Conservation (phyloP, 1,284 basidiomycete species). For the Leccinum subspadiceum region DNA sequence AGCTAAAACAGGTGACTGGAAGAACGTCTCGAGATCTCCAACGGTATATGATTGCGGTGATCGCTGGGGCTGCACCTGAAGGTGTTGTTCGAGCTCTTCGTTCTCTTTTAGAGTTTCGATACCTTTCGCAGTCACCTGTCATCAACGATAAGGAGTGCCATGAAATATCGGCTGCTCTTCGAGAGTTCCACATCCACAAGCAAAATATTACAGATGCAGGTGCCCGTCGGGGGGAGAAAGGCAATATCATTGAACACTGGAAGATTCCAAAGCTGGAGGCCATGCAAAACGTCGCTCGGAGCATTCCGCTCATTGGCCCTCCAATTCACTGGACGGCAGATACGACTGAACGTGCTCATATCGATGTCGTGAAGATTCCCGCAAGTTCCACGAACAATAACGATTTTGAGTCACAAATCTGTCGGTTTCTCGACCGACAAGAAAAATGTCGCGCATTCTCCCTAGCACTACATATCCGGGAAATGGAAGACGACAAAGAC, state of each 20-base stretch:
- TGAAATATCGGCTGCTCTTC: neutral
- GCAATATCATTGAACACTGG: neutral
- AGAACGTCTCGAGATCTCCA: neutral
- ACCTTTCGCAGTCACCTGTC: neutral
- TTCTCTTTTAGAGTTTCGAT: neutral
- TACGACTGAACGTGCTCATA: neutral
- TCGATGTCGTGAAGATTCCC: neutral
- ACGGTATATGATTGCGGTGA: neutral
- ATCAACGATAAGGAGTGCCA: neutral
- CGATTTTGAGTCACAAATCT: neutral
- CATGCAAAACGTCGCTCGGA: neutral
- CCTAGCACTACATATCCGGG: neutral
- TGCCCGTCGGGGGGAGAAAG: neutral
- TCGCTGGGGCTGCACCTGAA: neutral
- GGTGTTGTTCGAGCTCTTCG: neutral
- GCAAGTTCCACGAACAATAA: neutral
- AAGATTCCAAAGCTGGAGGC: neutral
- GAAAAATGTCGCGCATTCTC: neutral
- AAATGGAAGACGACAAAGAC: neutral
- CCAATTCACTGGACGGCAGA: neutral
- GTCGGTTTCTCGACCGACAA: neutral
- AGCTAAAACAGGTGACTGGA: neutral
- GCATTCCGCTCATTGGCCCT: neutral
- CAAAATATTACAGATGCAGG: neutral
- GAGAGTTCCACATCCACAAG: neutral